Evolutionary conservation across 1,284 basidiomycete genomes (phyloP).

Genomic region (Moesziomyces sp.): DNA sequence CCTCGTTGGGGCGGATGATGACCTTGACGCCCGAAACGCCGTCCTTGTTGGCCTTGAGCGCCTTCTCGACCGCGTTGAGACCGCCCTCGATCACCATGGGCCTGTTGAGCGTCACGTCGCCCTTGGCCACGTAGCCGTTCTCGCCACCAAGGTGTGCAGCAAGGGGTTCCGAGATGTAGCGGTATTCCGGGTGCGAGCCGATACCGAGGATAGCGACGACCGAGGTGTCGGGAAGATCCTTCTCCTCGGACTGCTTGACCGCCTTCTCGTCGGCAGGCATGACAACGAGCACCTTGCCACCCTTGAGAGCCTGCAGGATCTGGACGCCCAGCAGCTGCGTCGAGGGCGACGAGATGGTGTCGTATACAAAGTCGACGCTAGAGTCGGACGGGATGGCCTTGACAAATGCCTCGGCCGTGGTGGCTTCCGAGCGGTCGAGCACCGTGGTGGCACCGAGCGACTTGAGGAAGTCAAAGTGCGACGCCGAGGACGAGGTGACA

Average conservation of each 20-base stretch:
- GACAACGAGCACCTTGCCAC: constrained; percentile 39
- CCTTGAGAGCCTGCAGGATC: constrained; percentile 38
- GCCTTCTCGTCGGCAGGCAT: constrained; percentile 24
- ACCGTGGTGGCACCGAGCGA: constrained; percentile 42
- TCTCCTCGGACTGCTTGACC: not conserved
- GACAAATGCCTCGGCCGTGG: constrained; percentile 21
- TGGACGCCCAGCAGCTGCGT: constrained; percentile 44
- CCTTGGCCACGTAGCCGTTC: constrained; percentile 44
- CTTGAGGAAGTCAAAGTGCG: constrained; percentile 44
- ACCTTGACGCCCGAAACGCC: constrained; percentile 55
- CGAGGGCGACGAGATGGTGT: constrained; percentile 42
- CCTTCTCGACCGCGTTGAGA: constrained; percentile 36
- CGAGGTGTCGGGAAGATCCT: constrained; percentile 3
- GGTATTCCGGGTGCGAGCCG: constrained; percentile 26
- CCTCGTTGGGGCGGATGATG: constrained; percentile 41
- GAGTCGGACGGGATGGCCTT: constrained; percentile 7
- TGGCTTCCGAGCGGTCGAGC: constrained; percentile 40
- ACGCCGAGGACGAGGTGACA: constrained; percentile 42
- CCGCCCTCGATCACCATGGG: constrained; percentile 45
- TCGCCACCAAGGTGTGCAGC: constrained; percentile 46
- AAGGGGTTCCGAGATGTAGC: constrained; percentile 34
- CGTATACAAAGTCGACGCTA: constrained; percentile 35
- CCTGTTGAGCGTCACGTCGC: constrained; percentile 41
- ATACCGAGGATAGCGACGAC: constrained; percentile 26
- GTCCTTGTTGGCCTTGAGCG: constrained; percentile 46